phyloP scores from a whole-genome alignment of 352 stramenopile species.

The Phytophthora multivora region DNA sequence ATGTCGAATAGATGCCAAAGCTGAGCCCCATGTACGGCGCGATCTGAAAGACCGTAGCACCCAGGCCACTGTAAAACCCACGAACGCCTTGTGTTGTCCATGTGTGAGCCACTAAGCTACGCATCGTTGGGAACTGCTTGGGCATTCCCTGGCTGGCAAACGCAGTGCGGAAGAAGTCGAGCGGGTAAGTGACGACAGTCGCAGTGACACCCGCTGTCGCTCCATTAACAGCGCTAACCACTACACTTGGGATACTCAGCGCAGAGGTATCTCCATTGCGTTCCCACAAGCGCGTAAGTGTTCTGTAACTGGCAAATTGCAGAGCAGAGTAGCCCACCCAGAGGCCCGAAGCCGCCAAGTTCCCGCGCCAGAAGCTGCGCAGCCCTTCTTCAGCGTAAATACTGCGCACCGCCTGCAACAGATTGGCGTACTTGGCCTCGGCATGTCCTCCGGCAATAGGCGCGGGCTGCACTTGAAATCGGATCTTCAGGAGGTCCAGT shows the following conservation, averaged over 20 bases:
- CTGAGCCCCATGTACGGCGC: slow-evolving; percentile 96
- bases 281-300: slow-evolving; percentile 49
- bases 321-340: slow-evolving; percentile 86
- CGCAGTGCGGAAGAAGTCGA: slow-evolving; percentile 94
- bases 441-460: slow-evolving; percentile 35
- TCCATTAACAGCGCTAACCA: slow-evolving; percentile 80
- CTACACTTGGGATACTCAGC: not conserved
- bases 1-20: slow-evolving; percentile 91
- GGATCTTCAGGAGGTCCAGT: slow-evolving; percentile 82
- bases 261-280: slow-evolving; percentile 10
- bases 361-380: slow-evolving; percentile 84
- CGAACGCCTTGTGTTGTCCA: slow-evolving; percentile 69
- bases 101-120: slow-evolving; percentile 73
- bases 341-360: slow-evolving; percentile 73
- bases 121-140: slow-evolving; percentile 81
- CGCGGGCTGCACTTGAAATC: slow-evolving; percentile 79
- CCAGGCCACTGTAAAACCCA: slow-evolving; percentile 92
- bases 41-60: slow-evolving; percentile 91
- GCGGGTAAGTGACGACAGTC: slow-evolving; percentile 92
- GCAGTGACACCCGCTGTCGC: slow-evolving; percentile 87
- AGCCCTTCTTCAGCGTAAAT: slow-evolving; percentile 85
- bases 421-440: slow-evolving; percentile 51
- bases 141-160: slow-evolving; percentile 92
- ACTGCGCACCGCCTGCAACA: slow-evolving; percentile 62
- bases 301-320: slow-evolving; percentile 76